phyloP scores from a whole-genome alignment of 2,329 filamentous ascomycete species.

The Amauroascus verrucosus region DNA sequence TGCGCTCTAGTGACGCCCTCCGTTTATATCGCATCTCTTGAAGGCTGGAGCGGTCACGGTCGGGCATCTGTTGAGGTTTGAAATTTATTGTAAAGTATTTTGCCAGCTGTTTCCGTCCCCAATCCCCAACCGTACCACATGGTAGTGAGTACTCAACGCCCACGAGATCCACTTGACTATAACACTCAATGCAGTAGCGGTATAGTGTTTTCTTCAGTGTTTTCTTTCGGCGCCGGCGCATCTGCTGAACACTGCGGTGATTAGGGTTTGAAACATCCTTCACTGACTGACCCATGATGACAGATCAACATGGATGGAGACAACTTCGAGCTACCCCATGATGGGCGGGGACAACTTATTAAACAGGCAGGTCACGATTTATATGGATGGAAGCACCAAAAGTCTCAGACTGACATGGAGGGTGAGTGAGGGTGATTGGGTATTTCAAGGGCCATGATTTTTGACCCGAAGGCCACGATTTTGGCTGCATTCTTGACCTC shows the following conservation, averaged over 20 bases:
- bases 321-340: not conserved
- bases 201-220: not conserved
- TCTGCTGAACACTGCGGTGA: not conserved
- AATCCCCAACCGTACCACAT: not conserved
- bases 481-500: no score
- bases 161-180: not conserved
- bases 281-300: conserved; percentile 1
- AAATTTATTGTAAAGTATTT: conserved; percentile 3
- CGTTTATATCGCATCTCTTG: conserved; percentile 1
- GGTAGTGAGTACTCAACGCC: not conserved
- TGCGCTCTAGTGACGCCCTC: not conserved
- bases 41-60: not conserved
- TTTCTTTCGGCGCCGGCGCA: not conserved
- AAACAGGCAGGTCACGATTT: no score
- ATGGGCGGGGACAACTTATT: no score
- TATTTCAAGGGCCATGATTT: no score
- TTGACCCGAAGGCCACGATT: no score
- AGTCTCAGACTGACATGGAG: no score
- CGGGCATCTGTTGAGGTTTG: not conserved
- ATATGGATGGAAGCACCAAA: no score
- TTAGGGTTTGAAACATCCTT: not conserved
- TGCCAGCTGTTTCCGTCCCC: not conserved
- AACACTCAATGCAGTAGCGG: conserved; percentile 1
- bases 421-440: no score
- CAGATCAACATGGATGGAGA: not conserved